Conservation (phyloP, 345 rosid genomes). For the Dipteronia dyeriana region DNA sequence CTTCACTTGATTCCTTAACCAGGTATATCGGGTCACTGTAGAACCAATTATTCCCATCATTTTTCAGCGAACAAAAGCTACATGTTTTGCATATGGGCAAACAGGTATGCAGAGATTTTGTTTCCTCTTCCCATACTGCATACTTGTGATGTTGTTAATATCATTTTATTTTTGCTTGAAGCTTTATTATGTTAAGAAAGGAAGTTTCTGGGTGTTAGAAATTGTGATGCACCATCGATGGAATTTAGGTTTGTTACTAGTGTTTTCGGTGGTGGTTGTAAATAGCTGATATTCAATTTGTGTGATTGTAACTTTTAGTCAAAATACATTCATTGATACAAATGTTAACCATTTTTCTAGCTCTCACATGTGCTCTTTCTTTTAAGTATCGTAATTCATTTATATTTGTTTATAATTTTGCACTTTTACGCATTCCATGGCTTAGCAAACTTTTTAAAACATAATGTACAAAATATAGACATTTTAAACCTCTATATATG, state of each 20-base stretch:
- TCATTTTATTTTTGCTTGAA: not conserved
- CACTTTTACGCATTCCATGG: not conserved
- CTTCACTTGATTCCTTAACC: slow-evolving; percentile 26
- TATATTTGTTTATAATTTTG: not conserved
- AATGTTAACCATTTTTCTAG: not conserved
- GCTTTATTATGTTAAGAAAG: slow-evolving; percentile 1
- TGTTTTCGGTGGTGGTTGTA: not conserved
- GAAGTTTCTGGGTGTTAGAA: slow-evolving; percentile 1
- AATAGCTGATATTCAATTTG: not conserved
- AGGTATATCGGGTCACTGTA: slow-evolving; percentile 88
- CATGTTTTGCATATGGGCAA: slow-evolving; percentile 99
- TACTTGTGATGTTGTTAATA: not conserved
- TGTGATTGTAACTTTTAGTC: not conserved
- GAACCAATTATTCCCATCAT: slow-evolving; percentile 93
- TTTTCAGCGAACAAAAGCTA: slow-evolving; percentile 94
- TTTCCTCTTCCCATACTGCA: not conserved
- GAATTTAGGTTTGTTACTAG: not conserved
- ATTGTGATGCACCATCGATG: not conserved
- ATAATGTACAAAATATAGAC: not conserved
- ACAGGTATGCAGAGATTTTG: slow-evolving; percentile 60
- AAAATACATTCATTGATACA: not conserved
- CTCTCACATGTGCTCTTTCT: not conserved
- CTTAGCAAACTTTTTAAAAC: not conserved
- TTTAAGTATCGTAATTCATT: not conserved
- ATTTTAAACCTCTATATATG: not conserved